Evolutionary conservation across 768 basidiomycete genomes (phyloP), one percentile per base, ranked within the genome.

Genomic region (Calocybe cyanea): DNA sequence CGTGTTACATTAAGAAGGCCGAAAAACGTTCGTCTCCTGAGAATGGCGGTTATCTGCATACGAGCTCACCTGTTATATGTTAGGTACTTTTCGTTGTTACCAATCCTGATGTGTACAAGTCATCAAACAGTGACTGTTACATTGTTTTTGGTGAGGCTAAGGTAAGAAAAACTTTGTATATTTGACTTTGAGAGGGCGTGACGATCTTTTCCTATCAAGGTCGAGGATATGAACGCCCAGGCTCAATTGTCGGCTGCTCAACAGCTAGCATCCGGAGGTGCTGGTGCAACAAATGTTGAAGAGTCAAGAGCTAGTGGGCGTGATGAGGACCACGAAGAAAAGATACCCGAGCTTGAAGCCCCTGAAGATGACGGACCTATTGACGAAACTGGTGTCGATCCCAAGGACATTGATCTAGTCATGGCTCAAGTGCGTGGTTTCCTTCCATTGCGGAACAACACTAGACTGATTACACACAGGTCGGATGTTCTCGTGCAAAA

Each of bases 141-240:
- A 92, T 99, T 63, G 93, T 99, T 53, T 99, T 98, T 59, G 96
- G 96, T 53, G 96, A 98, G 76, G 94, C 90, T 45, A 92, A 92
- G 81, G 86, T 86, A 38, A n/a, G 32, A 17, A 10, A 17, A 41
- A 36, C 4, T 7, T 11, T 28, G 25, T 11, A 28, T 15, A 9
- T 11, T 4, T 24, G 18, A 14, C 17, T 11, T 20, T 14, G 7
- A 10, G 17, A 20, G n/a, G 15, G 20, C 14, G 17, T 43, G 5
- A 23, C 19, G 24, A 3, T 30, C 17, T 28, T 1, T 32, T 18
- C 23, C 36, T n/a, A 32, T 37, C 6, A 28, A 89, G 87, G 83
- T 90, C 54, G 91, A 93, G 70, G 90, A 92, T 59, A 85, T 88
- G 80, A 90, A 85, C 69, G 75, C 83, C 14, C 81, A 85, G 57